Evolutionary conservation across 1,139 yeast species (phyloP).

Genomic region (Sugiyamaella paludigena): DNA sequence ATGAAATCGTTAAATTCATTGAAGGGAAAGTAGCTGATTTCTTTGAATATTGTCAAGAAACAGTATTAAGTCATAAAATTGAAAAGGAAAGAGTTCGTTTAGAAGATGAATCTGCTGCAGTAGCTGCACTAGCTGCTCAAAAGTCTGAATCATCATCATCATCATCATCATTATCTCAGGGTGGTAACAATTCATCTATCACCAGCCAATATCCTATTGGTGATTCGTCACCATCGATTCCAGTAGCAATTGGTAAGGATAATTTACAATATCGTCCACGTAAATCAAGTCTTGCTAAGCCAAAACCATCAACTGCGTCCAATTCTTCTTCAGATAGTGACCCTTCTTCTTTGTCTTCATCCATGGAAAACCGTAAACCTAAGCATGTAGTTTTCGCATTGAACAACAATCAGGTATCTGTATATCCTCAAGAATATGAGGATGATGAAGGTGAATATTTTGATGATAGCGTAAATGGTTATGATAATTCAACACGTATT

Average conservation of each 20-base stretch:
- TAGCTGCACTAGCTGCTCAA: background rate
- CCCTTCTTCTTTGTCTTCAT: slow-evolving; percentile 12
- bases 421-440: slow-evolving; percentile 13
- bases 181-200: too few species aligned
- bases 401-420: slow-evolving; percentile 18
- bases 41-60: slow-evolving; percentile 19
- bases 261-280: slow-evolving; percentile 14
- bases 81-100: slow-evolving; percentile 9
- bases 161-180: slow-evolving; percentile 4
- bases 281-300: slow-evolving; percentile 22
- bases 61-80: slow-evolving; percentile 9
- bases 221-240: background rate
- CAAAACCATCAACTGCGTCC: slow-evolving; percentile 7
- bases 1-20: slow-evolving; percentile 20
- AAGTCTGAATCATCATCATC: background rate
- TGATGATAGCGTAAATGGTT: slow-evolving; percentile 7
- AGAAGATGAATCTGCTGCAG: slow-evolving; percentile 6
- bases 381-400: slow-evolving; percentile 25
- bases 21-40: slow-evolving; percentile 20
- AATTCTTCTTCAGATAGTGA: slow-evolving; percentile 4
- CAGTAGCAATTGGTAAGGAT: background rate
- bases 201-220: too few species aligned
- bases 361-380: slow-evolving; percentile 13
- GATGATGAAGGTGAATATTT: slow-evolving; percentile 8
- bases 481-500: background rate